Evolutionary conservation across 768 basidiomycete species (phyloP), one percentile per base, ranked within the genome.

Genomic region (Lactarius hatsudake): DNA sequence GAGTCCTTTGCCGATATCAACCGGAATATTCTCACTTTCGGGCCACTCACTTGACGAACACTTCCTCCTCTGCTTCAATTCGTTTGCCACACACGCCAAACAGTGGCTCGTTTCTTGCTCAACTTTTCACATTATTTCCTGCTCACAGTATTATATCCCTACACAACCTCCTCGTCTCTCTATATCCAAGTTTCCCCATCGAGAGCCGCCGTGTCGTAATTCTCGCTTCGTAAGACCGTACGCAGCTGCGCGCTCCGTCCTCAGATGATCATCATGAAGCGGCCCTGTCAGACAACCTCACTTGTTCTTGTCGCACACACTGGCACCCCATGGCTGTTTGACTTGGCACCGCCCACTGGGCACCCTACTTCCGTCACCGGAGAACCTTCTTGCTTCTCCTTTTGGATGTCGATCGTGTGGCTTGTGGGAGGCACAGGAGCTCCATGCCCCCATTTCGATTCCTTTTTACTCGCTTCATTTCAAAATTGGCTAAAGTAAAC

Each of bases 231-330:
- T 32, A 43, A 26, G 48, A 56, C 32, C 38, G 9, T 34, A 56
- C 53, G 7, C 18, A 36, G 53, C 15, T 60, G 67, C 63, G 67
- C 67, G 67, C 67, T 68, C 67, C 67, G 34, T 60, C 42, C 53
- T 30, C 20, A 34, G 51, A 55, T 67, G 61, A 67, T 68, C 59
- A 60, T 67, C 62, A 55, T 20, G 61, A 54, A 59, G 58, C 62
- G 57, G 23, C 62, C 23, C 30, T 54, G 48, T 63, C 66, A 53
- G 54, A 32, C 61, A 54, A 63, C 57, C 56, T 59, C 54, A 38
- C 54, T 28, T 26, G 51, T 23, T 26, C 48, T 59, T 36, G 32
- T 59, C 40, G 42, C 40, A 51, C 40, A 51, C 42, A 36, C 58
- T 34, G 42, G 18, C 38, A 63, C 34, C 38, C 54, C 62, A 60